A percentile compares a stretch with the other conserved stretches of the same genome.
These are phyloP conservation scores for Paecilomyces dactylethromorphus DNA, from an alignment of 2,329 filamentous ascomycete species.

Conservation along the genomic window DNA sequence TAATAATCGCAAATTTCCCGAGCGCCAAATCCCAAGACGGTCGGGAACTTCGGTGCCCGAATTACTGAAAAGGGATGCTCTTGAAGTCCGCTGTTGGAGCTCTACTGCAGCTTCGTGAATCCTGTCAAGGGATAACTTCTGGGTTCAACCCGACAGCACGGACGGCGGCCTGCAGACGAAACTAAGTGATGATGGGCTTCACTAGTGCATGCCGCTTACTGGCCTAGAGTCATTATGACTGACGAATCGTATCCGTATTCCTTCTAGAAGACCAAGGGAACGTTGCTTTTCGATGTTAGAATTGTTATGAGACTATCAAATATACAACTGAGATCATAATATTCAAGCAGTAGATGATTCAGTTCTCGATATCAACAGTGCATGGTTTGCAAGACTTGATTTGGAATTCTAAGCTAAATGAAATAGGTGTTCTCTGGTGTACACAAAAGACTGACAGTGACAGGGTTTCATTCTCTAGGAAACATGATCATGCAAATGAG, in stretches of 20 bases:
- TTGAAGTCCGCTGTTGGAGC: too few species aligned
- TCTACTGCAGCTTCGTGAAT: too few species aligned
- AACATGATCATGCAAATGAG: neutral
- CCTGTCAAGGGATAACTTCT: too few species aligned
- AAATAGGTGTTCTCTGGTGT: neutral
- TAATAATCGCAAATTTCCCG: neutral
- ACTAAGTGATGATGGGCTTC: neutral
- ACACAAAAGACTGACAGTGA: neutral
- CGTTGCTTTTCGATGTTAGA: neutral
- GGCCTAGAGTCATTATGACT: neutral
- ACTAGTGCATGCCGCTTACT: neutral
- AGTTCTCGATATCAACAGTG: neutral
- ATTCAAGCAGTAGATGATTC: too few species aligned
- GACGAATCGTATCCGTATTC: neutral
- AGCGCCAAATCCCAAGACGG: neutral
- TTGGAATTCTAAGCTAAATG: neutral
- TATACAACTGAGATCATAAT: too few species aligned
- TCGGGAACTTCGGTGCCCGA: neutral
- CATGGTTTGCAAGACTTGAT: neutral
- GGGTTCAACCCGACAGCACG: too few species aligned
- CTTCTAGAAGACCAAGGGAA: neutral
- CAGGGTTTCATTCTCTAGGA: neutral
- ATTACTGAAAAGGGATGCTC: neutral
- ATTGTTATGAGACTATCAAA: too few species aligned
- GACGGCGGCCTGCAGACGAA: neutral